Evolutionary conservation across 768 basidiomycete species (phyloP).

Genomic region (Rhodotorula kratochvilovae): DNA sequence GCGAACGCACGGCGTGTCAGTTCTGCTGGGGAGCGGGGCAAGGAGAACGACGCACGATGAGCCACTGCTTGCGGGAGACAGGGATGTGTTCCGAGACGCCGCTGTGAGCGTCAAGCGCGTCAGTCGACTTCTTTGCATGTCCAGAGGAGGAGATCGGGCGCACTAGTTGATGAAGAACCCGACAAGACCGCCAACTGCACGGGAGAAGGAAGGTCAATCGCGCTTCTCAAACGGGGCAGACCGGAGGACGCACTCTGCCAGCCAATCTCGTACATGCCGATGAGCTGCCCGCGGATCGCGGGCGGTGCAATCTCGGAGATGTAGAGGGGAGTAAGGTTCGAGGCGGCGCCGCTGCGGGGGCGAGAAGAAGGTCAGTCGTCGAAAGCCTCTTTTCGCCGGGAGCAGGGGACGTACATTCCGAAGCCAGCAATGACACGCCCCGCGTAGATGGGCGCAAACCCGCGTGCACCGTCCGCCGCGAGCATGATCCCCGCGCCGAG

Average conservation of each 20-base stretch:
- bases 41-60: slow-evolving; percentile 40
- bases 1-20: background rate
- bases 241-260: slow-evolving; percentile 54
- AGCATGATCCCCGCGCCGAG: slow-evolving; percentile 60
- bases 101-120: background rate
- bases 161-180: slow-evolving; percentile 48
- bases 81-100: slow-evolving; percentile 26
- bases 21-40: background rate
- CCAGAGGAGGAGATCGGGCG: slow-evolving; percentile 46
- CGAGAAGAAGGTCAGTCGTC: background rate
- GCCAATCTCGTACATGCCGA: slow-evolving; percentile 55
- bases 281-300: slow-evolving; percentile 49
- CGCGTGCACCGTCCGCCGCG: slow-evolving; percentile 29
- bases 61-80: slow-evolving; percentile 34
- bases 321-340: slow-evolving; percentile 49
- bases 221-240: slow-evolving; percentile 14
- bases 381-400: background rate
- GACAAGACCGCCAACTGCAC: slow-evolving; percentile 54
- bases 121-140: slow-evolving; percentile 25
- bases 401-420: background rate
- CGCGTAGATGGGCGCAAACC: slow-evolving; percentile 49
- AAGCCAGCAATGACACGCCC: slow-evolving; percentile 52
- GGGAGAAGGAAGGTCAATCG: slow-evolving; percentile 50
- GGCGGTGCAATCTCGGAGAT: slow-evolving; percentile 52
- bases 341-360: slow-evolving; percentile 48